Evolutionary conservation across 202 grass and related monocot genomes (phyloP), one percentile per base, ranked within the genome.

Genomic region (Zoysia matrella): DNA sequence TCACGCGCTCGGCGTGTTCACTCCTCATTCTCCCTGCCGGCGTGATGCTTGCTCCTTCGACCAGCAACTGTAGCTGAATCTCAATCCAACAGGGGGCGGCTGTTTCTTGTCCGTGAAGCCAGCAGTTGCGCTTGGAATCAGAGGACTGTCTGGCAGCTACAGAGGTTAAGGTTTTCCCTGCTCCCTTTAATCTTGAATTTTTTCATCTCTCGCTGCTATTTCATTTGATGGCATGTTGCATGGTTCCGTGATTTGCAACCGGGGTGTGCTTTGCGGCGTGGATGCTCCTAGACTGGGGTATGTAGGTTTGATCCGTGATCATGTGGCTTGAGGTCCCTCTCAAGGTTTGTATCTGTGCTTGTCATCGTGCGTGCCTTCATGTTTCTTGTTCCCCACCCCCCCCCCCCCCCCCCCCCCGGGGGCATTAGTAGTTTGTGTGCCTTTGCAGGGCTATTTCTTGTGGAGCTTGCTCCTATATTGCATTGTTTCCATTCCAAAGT

Each of bases 271-370:
- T 56, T 76, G 66, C 65, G 65, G 42, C 13, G 48, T 48, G 57
- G 72, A 42, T 75, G 56, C 44, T 87, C 73, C n/a, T 76, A 13
- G 42, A 47, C 61, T 45, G 47, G 30, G 6, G 65, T 44, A 53
- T 43, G 73, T 49, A 18, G 67, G 40, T 82, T 87, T 48, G 72
- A 6, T 82, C 72, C 49, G 60, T 72, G 79, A 87, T 87, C 85
- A 87, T 18, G 79, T 16, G 65, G 45, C 63, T 58, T 46, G 70
- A 67, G 76, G 52, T 61, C 44, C 66, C 66, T 65, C 14, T 18
- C 48, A 8, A 46, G 49, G 67, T 41, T 55, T 44, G 67, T 82
- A 45, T 65, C 36, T 67, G 47, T 62, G 78, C 67, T 60, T 62
- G 50, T 39, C 14, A 45, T 13, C 15, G 44, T 7, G 39, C 64